A percentile compares a stretch with the other conserved stretches of the same genome.
phyloP scores from a whole-genome alignment of 495 filamentous ascomycete genomes.

The Aspergillus coremiiformis region DNA sequence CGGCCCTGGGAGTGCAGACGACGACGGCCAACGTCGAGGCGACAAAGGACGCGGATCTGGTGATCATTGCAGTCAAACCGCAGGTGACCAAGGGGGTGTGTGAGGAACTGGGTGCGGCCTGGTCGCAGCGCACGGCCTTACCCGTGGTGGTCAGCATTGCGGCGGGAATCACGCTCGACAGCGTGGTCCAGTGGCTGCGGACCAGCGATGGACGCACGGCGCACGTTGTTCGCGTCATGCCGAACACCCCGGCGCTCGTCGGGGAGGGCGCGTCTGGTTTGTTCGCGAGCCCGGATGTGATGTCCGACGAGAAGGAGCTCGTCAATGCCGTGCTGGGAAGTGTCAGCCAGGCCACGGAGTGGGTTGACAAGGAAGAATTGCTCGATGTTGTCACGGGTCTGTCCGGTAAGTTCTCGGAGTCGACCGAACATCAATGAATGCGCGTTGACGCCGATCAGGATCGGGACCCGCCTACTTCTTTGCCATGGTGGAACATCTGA shows the following conservation, averaged over 20 bases:
- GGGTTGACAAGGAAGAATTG: slow-evolving; percentile 36
- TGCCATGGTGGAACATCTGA: slow-evolving; percentile 38
- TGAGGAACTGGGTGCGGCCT: slow-evolving; percentile 81
- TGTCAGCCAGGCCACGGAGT: slow-evolving; percentile 35
- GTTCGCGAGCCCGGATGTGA: slow-evolving; percentile 26
- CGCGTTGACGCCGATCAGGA: slow-evolving; percentile 13
- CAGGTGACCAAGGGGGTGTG: slow-evolving; percentile 80
- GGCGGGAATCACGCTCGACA: slow-evolving; percentile 34
- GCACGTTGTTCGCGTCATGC: slow-evolving; percentile 37
- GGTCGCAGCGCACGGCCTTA: slow-evolving; percentile 62
- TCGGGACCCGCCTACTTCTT: slow-evolving; percentile 41
- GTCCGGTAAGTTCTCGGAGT: slow-evolving; percentile 25
- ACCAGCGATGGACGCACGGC: slow-evolving; percentile 20
- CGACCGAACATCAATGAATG: no score
- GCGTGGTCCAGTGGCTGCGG: slow-evolving; percentile 27
- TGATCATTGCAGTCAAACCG: slow-evolving; percentile 66
- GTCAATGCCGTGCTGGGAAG: slow-evolving; percentile 29
- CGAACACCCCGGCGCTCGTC: slow-evolving; percentile 36
- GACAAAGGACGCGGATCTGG: slow-evolving; percentile 89
- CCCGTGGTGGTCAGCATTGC: slow-evolving; percentile 41
- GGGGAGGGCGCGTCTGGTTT: slow-evolving; percentile 32
- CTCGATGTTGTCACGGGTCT: slow-evolving; percentile 37
- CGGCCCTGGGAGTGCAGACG: slow-evolving; percentile 75
- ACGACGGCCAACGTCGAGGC: slow-evolving; percentile 82
- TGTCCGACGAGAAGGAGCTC: slow-evolving; percentile 27